Evolutionary conservation across 2,329 filamentous ascomycete species (phyloP).

Genomic region (Ceratocystis cubensis): DNA sequence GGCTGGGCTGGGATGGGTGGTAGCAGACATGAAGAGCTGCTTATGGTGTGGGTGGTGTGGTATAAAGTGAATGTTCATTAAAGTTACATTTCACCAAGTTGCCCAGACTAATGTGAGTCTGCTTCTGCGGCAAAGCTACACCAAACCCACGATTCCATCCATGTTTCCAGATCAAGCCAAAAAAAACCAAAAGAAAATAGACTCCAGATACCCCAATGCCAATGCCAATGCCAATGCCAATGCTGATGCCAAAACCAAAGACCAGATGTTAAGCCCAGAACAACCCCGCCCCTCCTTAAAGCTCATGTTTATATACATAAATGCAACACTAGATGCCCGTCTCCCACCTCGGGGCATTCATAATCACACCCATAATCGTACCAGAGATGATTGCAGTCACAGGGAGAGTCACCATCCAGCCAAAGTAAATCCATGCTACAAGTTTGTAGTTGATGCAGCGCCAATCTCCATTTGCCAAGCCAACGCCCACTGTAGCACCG

Average conservation of each 20-base stretch:
- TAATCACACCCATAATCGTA: slow-evolving; percentile 40
- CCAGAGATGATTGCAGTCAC: slow-evolving; percentile 40
- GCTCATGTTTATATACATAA: neutral
- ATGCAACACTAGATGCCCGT: neutral
- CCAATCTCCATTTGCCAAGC: slow-evolving; percentile 38
- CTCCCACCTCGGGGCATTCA: slow-evolving; percentile 38
- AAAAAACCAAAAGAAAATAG: neutral
- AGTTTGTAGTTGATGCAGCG: slow-evolving; percentile 38
- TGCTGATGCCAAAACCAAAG: neutral
- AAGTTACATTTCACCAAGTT: neutral
- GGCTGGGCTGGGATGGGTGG: neutral
- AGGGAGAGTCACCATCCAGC: slow-evolving; percentile 41
- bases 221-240: neutral
- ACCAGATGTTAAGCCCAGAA: neutral
- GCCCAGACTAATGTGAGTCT: neutral
- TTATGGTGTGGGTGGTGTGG: neutral
- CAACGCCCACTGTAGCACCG: slow-evolving; percentile 41
- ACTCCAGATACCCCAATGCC: neutral
- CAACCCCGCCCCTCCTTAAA: too few relatives aligned
- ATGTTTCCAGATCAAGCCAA: neutral
- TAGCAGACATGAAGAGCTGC: neutral
- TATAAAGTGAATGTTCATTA: neutral
- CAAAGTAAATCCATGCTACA: slow-evolving; percentile 36
- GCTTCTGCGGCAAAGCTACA: neutral
- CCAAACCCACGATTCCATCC: neutral